Percentiles rank a stretch among this genome's conserved stretches.
phyloP scores from a whole-genome alignment of 2,329 filamentous ascomycete genomes.

The Colletotrichum sp. region DNA sequence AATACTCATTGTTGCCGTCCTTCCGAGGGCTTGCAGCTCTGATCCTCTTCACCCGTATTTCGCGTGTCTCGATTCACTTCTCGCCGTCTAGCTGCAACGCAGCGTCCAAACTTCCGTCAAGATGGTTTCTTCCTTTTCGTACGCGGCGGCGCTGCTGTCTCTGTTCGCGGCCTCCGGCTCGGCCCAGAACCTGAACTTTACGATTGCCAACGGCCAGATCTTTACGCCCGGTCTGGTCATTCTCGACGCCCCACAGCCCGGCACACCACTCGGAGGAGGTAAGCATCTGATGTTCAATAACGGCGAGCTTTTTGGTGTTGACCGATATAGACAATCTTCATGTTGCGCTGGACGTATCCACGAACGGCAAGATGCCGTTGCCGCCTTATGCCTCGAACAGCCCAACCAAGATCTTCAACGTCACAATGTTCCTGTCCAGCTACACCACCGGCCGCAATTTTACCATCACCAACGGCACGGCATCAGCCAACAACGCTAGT shows the following conservation, averaged over 20 bases:
- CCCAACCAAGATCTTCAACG: slow-evolving; percentile 64
- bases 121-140: slow-evolving; percentile 11
- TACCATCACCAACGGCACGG: slow-evolving; percentile 70
- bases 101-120: background rate
- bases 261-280: slow-evolving; percentile 69
- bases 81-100: background rate
- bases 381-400: slow-evolving; percentile 60
- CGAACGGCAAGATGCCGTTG: slow-evolving; percentile 67
- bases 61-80: background rate
- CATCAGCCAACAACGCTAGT: slow-evolving; percentile 54
- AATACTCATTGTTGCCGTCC: background rate
- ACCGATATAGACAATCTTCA: slow-evolving; percentile 56
- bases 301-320: slow-evolving; percentile 7
- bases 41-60: background rate
- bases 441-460: slow-evolving; percentile 69
- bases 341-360: slow-evolving; percentile 70
- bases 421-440: slow-evolving; percentile 72
- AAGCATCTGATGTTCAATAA: slow-evolving; percentile 30
- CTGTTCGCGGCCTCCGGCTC: slow-evolving; percentile 27
- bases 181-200: slow-evolving; percentile 62
- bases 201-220: slow-evolving; percentile 68
- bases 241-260: slow-evolving; percentile 69
- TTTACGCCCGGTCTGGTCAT: slow-evolving; percentile 73
- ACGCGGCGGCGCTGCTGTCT: slow-evolving; percentile 26
- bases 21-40: background rate